Evolutionary conservation across 805 yeast genomes (phyloP), one percentile per base, ranked within the genome.

Genomic region (Lipomyces spencermartinsiae): DNA sequence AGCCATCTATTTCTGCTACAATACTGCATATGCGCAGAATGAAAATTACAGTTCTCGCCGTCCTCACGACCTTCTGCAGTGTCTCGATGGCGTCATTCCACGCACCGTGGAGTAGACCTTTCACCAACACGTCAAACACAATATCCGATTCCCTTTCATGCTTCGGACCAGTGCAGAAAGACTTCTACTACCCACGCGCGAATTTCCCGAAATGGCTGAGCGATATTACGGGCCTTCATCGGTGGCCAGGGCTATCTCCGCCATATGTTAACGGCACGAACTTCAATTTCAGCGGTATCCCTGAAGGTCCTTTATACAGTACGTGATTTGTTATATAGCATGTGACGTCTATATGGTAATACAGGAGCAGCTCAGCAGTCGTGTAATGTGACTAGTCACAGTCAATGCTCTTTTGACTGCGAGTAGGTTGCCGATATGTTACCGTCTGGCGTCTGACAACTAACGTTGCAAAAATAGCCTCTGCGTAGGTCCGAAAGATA

Each of bases 341-440:
- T 64, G 4, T 12, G 31, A 16, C 63, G n/a, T 19, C n/a, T 33
- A 14, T 35, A n/a, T 43, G 10, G 56, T 7, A 54, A 29, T 25
- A 37, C 39, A 25, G 14, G 10, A 16, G 14, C 33, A 67, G 68
- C 66, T 34, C 71, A 67, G 63, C 60, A 58, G 33, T 59, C 71
- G 8, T 67, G 71, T 35, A 14, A 22, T 5, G 37, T 25, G 43
- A 61, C 68, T 25, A 25, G 3, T 1, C 58, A 58, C 14, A 58
- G 55, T 29, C 55, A 56, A 14, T 68, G 71, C 61, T 68, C 71
- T 7, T 68, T 68, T 53, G 71, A 68, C 31, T 68, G 69, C 68
- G 63, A 62, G 68, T 65, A 49, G 51, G 19, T 54, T 12, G 12
- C n/a, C 49, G 49, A 34, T 2, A 59, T 25, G 29, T 31, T 59